phyloP scores from a whole-genome alignment of 202 grass and related monocot genomes.

The Carex arenaria region DNA sequence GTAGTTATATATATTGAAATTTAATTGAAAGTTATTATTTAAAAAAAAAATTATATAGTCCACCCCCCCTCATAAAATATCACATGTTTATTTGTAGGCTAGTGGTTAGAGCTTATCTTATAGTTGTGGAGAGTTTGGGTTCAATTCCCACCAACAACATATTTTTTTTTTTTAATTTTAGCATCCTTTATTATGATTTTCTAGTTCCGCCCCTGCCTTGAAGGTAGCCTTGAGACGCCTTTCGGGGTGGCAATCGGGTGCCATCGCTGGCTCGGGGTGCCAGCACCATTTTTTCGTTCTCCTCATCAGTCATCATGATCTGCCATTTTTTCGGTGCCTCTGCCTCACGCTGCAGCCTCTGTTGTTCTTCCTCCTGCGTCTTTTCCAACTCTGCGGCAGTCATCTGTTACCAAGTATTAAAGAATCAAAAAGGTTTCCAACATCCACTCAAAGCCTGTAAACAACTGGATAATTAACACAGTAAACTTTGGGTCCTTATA shows the following conservation, averaged over 20 bases:
- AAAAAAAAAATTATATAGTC: too few relatives aligned
- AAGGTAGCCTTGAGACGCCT: conserved; percentile 78
- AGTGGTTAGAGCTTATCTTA: too few relatives aligned
- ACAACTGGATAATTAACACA: neutral
- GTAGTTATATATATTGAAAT: too few relatives aligned
- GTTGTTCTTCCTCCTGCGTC: conserved; percentile 73
- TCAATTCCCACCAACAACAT: too few relatives aligned
- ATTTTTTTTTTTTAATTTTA: too few relatives aligned
- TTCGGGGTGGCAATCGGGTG: conserved; percentile 93
- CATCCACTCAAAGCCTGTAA: neutral
- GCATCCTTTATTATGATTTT: too few relatives aligned
- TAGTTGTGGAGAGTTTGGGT: too few relatives aligned
- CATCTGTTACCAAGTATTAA: conserved; percentile 22
- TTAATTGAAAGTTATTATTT: too few relatives aligned
- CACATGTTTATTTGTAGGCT: too few relatives aligned
- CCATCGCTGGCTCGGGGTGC: too few relatives aligned
- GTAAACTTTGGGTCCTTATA: neutral
- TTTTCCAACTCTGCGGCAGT: conserved; percentile 74
- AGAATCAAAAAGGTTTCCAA: neutral
- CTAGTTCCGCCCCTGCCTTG: too few relatives aligned
- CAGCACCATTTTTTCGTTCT: conserved; percentile 66
- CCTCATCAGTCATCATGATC: conserved; percentile 60
- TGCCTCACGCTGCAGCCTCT: conserved; percentile 49
- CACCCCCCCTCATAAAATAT: too few relatives aligned
- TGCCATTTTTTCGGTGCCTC: conserved; percentile 68